Evolutionary conservation across 2,329 filamentous ascomycete species (phyloP).

Genomic region (Microsporum audouinii): DNA sequence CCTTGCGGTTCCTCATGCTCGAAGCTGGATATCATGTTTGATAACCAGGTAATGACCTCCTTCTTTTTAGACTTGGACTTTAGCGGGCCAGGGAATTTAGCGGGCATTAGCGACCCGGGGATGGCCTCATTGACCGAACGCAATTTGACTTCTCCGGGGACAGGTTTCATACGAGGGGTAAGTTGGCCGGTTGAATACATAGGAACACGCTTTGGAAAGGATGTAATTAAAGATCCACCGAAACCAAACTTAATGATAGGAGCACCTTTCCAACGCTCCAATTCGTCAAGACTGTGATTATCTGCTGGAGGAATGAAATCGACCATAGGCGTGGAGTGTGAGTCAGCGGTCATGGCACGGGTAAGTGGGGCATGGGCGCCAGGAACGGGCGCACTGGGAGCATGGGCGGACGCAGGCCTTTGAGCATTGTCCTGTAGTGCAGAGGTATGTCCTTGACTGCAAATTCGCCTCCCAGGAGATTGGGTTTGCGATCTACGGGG

Average conservation of each 20-base stretch:
- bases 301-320: constrained; percentile 47
- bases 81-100: constrained; percentile 80
- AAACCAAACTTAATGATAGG: constrained; percentile 83
- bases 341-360: constrained; percentile 17
- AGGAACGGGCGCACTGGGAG: constrained; percentile 25
- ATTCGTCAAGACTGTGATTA: constrained; percentile 53
- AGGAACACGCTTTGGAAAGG: constrained; percentile 79
- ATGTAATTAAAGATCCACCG: constrained; percentile 68
- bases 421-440: constrained; percentile 37
- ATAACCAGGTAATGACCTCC: constrained; percentile 72
- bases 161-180: constrained; percentile 67
- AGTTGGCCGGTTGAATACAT: constrained; percentile 67
- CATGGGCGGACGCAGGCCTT: constrained; percentile 46
- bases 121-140: constrained; percentile 62
- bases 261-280: constrained; percentile 82
- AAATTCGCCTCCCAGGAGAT: constrained; percentile 46
- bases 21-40: constrained; percentile 59
- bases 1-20: constrained; percentile 44
- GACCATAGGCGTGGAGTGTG: constrained; percentile 39
- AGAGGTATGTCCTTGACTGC: constrained; percentile 35
- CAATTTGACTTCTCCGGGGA: constrained; percentile 70
- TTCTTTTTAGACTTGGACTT: constrained; percentile 92
- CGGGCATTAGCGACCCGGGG: constrained; percentile 58
- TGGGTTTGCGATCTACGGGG: constrained; percentile 46
- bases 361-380: constrained; percentile 19